Conservation (phyloP, 106 monocot genomes). For the Platanthera zijinensis region DNA sequence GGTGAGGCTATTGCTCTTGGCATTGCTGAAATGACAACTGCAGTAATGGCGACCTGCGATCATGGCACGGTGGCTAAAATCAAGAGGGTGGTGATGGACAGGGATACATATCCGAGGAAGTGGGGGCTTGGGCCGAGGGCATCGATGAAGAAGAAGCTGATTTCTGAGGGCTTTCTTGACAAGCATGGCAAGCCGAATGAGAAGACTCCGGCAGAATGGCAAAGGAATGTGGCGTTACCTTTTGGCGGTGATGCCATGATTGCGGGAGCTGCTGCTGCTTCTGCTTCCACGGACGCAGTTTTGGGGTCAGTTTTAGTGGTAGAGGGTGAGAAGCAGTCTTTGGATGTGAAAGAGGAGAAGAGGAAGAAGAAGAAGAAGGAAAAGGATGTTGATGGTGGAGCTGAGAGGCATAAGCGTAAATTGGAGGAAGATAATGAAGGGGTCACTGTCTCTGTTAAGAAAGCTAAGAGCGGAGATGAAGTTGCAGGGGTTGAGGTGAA, state of each 20-base stretch:
- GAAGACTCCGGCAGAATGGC: constrained; percentile 89
- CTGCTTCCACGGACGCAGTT: constrained; percentile 18
- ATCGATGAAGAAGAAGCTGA: constrained; percentile 84
- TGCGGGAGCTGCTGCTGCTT: constrained; percentile 58
- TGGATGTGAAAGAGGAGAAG: neutral
- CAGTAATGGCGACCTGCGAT: constrained; percentile 93
- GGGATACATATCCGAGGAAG: constrained; percentile 90
- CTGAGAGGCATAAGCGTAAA: constrained; percentile 27
- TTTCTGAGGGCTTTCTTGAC: constrained; percentile 70
- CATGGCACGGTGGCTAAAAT: constrained; percentile 77
- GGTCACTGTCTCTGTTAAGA: constrained; percentile 35
- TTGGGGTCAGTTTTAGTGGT: constrained; percentile 10
- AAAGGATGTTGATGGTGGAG: constrained; percentile 24
- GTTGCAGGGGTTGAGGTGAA: constrained; percentile 2
- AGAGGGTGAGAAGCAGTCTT: constrained; percentile 6
- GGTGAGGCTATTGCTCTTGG: constrained; percentile 88
- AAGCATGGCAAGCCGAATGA: constrained; percentile 95
- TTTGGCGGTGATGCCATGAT: constrained; percentile 56
- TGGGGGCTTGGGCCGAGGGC: constrained; percentile 93
- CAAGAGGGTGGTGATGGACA: constrained; percentile 95
- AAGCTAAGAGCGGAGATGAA: constrained; percentile 35
- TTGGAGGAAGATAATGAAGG: constrained; percentile 28
- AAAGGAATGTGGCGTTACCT: constrained; percentile 58
- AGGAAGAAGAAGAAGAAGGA: constrained; percentile 35
- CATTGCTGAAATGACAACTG: constrained; percentile 91